Evolutionary conservation across 495 filamentous ascomycete genomes (phyloP), one percentile per base, ranked within the genome.

Genomic region (Xylaria curta): DNA sequence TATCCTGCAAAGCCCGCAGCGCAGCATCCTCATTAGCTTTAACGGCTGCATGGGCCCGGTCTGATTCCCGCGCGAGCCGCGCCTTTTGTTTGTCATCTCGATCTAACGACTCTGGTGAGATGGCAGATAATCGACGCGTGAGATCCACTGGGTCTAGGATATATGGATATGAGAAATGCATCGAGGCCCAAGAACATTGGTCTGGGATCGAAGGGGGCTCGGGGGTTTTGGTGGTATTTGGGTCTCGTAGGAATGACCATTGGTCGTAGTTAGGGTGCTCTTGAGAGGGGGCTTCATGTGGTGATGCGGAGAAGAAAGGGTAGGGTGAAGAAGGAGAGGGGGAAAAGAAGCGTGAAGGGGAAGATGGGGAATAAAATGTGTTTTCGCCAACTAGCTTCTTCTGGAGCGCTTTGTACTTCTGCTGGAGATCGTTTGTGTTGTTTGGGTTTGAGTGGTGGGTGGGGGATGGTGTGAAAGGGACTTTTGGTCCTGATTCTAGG

Each of bases 251-350:
- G n/a, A 2, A 2, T n/a, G 53, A 1, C 28, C 56, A 28, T 36
- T 70, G 9, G 19, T 75, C 73, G 28, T 72, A 15, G 13, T 66
- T n/a, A n/a, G n/a, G n/a, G n/a, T n/a, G n/a, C n/a, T n/a, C 31
- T 0, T 56, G 28, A 0, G 24, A 13, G 17, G 5, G 54, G 4
- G 26, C 2, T 5, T 47, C 4, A 6, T 7, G 4, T 51, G 12
- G n/a, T 24, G 36, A 24, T 31, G 9, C 2, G 5, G 12, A 2
- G 40, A 1, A 19, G 0, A 6, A 17, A 1, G 42, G 1, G 5
- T 13, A n/a, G 9, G 36, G 1, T 15, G 54, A 33, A 0, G 21
- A 24, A 0, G 17, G 21, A 17, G 58, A 10, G 8, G 15, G 15
- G 8, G 58, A 10, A 8, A 15, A n/a, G n/a, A n/a, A 26, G 5